Evolutionary conservation across 176 grass and related monocot species (phyloP), one percentile per base, ranked within the genome.

Genomic region (Avena insularis): DNA sequence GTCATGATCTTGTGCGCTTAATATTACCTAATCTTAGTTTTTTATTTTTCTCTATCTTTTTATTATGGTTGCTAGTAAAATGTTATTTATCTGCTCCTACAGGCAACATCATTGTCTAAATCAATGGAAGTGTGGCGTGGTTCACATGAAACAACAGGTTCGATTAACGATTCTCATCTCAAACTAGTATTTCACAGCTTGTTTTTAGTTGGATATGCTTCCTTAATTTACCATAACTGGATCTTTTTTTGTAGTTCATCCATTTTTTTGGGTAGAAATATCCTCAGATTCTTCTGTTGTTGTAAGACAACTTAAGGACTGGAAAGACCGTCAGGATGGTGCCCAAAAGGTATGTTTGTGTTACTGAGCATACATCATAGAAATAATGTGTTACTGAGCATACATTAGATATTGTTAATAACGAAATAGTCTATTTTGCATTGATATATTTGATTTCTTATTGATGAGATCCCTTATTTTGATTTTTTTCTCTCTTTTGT

Each of bases 221-320:
- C 49, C 64, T 5, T 87, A 16, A 45, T 86, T 69, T 58, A 16
- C 35, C 43, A 77, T 31, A 76, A 51, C 9, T 65, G 46, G 6
- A 79, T 79, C n/a, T 36, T 46, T 56, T 49, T 85, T 25, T 75
- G 82, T 80, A 91, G 93, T 86, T 81, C 13, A 90, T 85, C 92
- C 93, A 17, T 98, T 96, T 87, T 96, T 98, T 89, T 71, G 94
- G 50, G 69, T 98, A 43, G 82, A 51, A 77, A 87, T 98, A 91
- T 73, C 62, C 27, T 89, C 75, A 49, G 80, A 85, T 87, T 94
- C 86, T 8, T 33, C 54, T 86, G 89, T 67, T 78, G 90, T 79
- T n/a, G 14, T 96, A 77, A 94, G 88, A 72, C 88, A 82, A 59
- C 85, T 98, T 68, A 96, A 93, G 88, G 93, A 96, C 50, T 98